A percentile compares a stretch with the other conserved stretches of the same genome.
phyloP scores from a whole-genome alignment of 2,329 filamentous ascomycete genomes.

The Epicoccum sorghinum region DNA sequence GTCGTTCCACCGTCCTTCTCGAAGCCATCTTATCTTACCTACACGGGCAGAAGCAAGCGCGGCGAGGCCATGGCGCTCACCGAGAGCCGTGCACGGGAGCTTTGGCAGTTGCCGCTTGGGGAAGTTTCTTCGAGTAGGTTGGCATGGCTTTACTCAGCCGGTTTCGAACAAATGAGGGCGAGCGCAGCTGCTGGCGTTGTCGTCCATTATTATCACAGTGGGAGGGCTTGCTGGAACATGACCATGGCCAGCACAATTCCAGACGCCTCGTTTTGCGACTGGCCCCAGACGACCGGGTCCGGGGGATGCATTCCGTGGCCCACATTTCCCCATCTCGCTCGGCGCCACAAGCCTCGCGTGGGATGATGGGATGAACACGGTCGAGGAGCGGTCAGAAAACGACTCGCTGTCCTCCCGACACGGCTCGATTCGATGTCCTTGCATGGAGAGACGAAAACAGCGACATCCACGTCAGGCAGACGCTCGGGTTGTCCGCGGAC shows the following conservation, averaged over 20 bases:
- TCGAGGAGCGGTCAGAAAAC: slow-evolving; percentile 35
- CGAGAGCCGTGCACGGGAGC: neutral
- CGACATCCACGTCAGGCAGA: slow-evolving; percentile 13
- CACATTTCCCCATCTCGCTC: slow-evolving; percentile 31
- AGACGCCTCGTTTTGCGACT: slow-evolving; percentile 27
- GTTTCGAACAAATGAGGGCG: too few species aligned
- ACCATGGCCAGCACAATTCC: slow-evolving; percentile 7
- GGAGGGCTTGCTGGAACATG: slow-evolving; percentile 8
- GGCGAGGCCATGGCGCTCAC: slow-evolving; percentile 11
- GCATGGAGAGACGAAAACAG: slow-evolving; percentile 18
- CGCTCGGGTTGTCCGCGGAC: slow-evolving; percentile 13
- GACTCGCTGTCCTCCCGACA: slow-evolving; percentile 16
- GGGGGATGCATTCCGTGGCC: slow-evolving; percentile 33
- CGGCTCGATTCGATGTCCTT: slow-evolving; percentile 15
- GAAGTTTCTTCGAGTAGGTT: too few species aligned
- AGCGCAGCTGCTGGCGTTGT: slow-evolving; percentile 7
- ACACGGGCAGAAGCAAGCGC: slow-evolving; percentile 12
- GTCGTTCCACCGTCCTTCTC: slow-evolving; percentile 35
- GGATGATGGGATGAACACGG: slow-evolving; percentile 22
- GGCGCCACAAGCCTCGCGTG: slow-evolving; percentile 31
- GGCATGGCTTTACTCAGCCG: too few species aligned
- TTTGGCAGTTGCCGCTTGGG: neutral
- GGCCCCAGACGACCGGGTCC: slow-evolving; percentile 27
- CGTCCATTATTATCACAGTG: slow-evolving; percentile 15
- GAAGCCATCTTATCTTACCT: slow-evolving; percentile 26